Percentiles rank a stretch among this genome's conserved stretches.
Conservation (phyloP, 1,139 yeast species). For the Blastobotrys buckinghamii region DNA sequence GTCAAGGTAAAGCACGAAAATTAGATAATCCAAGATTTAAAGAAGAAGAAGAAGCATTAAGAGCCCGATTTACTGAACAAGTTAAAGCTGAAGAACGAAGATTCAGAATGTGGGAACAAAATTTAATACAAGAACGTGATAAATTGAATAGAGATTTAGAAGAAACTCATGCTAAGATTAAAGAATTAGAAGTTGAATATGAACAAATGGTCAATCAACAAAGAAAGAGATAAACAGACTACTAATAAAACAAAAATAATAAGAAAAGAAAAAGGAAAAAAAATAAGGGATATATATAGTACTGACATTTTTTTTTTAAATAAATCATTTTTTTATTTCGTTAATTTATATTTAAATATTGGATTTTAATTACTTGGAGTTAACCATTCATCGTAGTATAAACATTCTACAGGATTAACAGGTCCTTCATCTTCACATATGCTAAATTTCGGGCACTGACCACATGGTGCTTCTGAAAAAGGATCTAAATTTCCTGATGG, state of each 20-base stretch:
- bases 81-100: constrained; percentile 96
- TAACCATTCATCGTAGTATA: constrained; percentile 35
- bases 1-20: constrained; percentile 40
- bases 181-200: constrained; percentile 32
- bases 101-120: constrained; percentile 97
- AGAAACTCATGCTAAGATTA: constrained; percentile 55
- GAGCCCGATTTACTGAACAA: constrained; percentile 96
- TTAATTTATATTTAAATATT: no score
- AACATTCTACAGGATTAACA: constrained; percentile 33
- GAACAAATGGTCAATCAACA: constrained; percentile 19
- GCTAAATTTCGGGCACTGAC: constrained; percentile 31
- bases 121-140: constrained; percentile 89
- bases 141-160: constrained; percentile 91
- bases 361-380: not conserved
- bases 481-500: constrained; percentile 24
- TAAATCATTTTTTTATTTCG: not conserved
- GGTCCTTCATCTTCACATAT: constrained; percentile 31
- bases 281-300: no score
- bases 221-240: constrained; percentile 13
- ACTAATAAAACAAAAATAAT: no score
- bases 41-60: constrained; percentile 92
- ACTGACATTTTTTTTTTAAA: no score
- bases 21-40: constrained; percentile 83
- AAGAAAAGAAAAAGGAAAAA: not conserved
- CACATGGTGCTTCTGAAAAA: constrained; percentile 34